These are phyloP conservation scores for Hyparrhenia diplandra DNA, from an alignment of 176 grass and related monocot species.

Conservation along the genomic window DNA sequence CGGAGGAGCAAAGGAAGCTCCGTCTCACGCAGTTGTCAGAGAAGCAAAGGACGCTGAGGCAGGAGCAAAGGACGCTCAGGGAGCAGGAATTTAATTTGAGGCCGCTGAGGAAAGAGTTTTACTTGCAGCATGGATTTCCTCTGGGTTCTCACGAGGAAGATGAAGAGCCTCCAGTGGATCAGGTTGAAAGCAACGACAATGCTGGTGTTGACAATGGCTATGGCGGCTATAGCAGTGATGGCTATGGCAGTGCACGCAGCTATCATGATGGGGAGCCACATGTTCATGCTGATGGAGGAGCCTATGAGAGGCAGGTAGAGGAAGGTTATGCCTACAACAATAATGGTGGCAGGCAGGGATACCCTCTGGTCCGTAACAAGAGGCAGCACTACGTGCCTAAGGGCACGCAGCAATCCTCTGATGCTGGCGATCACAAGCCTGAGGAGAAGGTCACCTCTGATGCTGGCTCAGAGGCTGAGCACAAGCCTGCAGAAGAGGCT, in stretches of 20 bases:
- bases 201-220: background rate
- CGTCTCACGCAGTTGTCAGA: background rate
- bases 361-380: background rate
- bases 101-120: background rate
- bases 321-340: background rate
- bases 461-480: slow-evolving; percentile 18
- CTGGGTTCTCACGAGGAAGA: background rate
- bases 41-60: background rate
- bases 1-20: background rate
- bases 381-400: background rate
- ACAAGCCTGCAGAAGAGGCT: background rate
- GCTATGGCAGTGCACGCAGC: background rate
- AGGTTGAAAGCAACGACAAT: background rate
- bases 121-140: background rate
- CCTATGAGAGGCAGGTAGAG: background rate
- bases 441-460: slow-evolving; percentile 10
- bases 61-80: background rate
- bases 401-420: background rate
- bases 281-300: background rate
- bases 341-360: background rate
- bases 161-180: background rate
- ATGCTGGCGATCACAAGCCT: slow-evolving; percentile 22
- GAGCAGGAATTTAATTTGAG: background rate
- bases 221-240: background rate
- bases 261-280: background rate